phyloP scores from a whole-genome alignment of 768 basidiomycete species.

The Termitomyces bulborhizus region DNA sequence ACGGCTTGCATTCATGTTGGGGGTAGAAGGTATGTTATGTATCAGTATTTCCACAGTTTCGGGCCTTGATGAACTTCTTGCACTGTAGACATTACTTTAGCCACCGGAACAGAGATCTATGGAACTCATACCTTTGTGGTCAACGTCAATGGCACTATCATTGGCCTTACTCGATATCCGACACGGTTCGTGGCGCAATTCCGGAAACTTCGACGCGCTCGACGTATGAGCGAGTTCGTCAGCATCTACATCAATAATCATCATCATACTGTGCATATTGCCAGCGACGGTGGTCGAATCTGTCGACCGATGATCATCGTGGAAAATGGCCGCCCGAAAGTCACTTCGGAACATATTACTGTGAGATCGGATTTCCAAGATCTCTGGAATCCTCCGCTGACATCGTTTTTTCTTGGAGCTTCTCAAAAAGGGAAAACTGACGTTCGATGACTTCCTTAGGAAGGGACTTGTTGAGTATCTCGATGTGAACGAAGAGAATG shows the following conservation, averaged over 20 bases:
- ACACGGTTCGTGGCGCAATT: slow-evolving; percentile 84
- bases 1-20: slow-evolving; percentile 87
- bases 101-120: slow-evolving; percentile 95
- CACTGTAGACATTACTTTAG: slow-evolving; percentile 73
- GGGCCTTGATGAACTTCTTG: slow-evolving; percentile 7
- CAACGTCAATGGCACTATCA: slow-evolving; percentile 94
- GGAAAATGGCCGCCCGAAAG: slow-evolving; percentile 70
- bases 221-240: slow-evolving; percentile 93
- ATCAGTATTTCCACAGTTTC: not conserved
- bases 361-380: slow-evolving; percentile 35
- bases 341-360: slow-evolving; percentile 72
- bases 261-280: slow-evolving; percentile 91
- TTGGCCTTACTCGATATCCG: slow-evolving; percentile 87
- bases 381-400: slow-evolving; percentile 3
- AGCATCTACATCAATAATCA: slow-evolving; percentile 95
- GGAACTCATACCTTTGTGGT: slow-evolving; percentile 90
- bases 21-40: slow-evolving; percentile 74
- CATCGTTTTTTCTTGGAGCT: slow-evolving; percentile 35
- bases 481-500: slow-evolving; percentile 99
- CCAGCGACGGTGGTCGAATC: slow-evolving; percentile 95
- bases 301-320: slow-evolving; percentile 98
- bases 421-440: slow-evolving; percentile 70
- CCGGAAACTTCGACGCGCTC: slow-evolving; percentile 86
- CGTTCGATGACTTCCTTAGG: slow-evolving; percentile 91
- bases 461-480: slow-evolving; percentile 95